Evolutionary conservation across 768 basidiomycete genomes (phyloP).

Genomic region (Tubosaeta brunneosetosa): DNA sequence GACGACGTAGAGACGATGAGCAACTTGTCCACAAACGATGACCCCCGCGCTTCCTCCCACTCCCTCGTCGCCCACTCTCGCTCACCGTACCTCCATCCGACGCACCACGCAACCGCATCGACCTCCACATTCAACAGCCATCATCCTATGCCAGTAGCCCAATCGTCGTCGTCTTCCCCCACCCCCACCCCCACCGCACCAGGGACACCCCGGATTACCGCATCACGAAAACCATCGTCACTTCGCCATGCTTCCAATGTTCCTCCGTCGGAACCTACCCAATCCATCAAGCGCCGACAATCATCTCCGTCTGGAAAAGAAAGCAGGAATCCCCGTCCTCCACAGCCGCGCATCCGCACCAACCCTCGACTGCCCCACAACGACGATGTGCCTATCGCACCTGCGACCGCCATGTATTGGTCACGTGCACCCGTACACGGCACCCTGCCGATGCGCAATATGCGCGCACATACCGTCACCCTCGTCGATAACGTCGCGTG

Average conservation of each 20-base stretch:
- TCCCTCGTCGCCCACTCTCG: conserved; percentile 15
- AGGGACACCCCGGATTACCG: conserved; percentile 23
- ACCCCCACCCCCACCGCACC: conserved; percentile 17
- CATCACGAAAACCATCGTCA: conserved; percentile 30
- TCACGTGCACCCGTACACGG: conserved; percentile 79
- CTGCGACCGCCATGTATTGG: conserved; percentile 83
- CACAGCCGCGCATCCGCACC: conserved; percentile 37
- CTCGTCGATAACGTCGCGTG: conserved; percentile 79
- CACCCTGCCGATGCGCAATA: conserved; percentile 53
- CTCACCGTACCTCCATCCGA: conserved; percentile 38
- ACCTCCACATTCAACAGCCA: conserved; percentile 33
- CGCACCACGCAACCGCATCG: conserved; percentile 32
- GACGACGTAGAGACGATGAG: conserved; percentile 24
- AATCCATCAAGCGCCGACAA: conserved; percentile 22
- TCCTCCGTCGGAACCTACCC: conserved; percentile 21
- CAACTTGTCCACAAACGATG: conserved; percentile 12
- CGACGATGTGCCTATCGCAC: conserved; percentile 52
- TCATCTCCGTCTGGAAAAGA: conserved; percentile 31
- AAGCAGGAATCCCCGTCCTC: conserved; percentile 3
- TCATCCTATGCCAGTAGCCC: neutral
- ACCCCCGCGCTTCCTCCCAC: conserved; percentile 1
- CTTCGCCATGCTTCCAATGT: conserved; percentile 30
- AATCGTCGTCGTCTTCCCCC: conserved; percentile 6
- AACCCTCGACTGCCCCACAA: conserved; percentile 60
- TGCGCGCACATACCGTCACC: conserved; percentile 82